Base-by-base conservation (phyloP, 805 yeast species). In the Hanseniaspora vineae region DNA sequence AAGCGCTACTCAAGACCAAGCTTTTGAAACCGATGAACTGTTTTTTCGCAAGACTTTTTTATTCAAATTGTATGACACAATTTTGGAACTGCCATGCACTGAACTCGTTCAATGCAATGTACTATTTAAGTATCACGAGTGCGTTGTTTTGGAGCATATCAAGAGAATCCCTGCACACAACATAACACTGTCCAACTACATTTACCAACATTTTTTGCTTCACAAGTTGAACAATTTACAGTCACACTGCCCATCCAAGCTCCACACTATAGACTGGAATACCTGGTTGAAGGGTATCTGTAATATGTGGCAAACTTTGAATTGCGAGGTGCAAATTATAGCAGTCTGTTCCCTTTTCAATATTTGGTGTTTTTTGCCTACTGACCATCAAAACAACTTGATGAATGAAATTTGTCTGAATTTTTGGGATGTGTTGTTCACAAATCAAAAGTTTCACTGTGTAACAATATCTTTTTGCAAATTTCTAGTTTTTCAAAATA, bases 111-210 rank as follows among this genome's bases (percentile, higher is more conserved):
- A n/a, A 33, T 33, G 14, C 15, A 12, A 33, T 11, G 6, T 15
- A 6, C 11, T 37, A 4, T 10, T 37, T 10, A 15, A 37, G 10
- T n/a, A 17, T 14, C 12, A n/a, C 19, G 40, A 37, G 12, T 10
- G 43, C 10, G 42, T 47, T 6, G 57, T 54, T 44, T 47, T 63
- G 17, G 42, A 47, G 35, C 50, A 47, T 15, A 50, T 60, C 12
- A 50, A 54, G 2, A 54, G 45, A 12, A 54, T 57, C 15, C 52
- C 64, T 17, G 62, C 65, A 13, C 55, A 61, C 44, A 63, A 63
- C 49, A 49, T 48, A 11, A 44, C 46, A 32, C 42, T 55, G 20
- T 59, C 62, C 2, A 59, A 58, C 42, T 49, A 61, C 20, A 47
- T 61, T 15, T 62, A 55, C 45, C 60, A 63, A 46, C 58, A 59